Evolutionary conservation across 305 asterid species (phyloP).

Genomic region (Stenogyne calaminthoides): DNA sequence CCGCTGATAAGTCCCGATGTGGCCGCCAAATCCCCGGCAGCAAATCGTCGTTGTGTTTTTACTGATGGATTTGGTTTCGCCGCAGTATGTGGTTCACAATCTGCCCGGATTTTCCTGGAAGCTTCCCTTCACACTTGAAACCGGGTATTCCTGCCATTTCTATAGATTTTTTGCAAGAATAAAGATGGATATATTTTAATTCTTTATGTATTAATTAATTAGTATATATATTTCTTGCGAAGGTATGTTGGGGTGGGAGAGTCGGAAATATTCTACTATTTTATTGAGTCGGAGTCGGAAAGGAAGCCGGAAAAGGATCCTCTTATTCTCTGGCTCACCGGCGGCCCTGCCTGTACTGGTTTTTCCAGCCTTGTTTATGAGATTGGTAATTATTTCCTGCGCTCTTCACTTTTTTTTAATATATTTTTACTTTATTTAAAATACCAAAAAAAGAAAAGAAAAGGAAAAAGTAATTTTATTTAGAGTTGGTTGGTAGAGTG

Average conservation of each 20-base stretch:
- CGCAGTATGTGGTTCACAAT: conserved; percentile 27
- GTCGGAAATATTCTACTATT: conserved; percentile 25
- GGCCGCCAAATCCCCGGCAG: background rate
- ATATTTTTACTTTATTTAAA: no score
- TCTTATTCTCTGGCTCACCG: conserved; percentile 55
- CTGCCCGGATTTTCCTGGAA: conserved; percentile 41
- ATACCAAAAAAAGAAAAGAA: no score
- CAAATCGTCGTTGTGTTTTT: background rate
- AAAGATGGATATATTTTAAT: no score
- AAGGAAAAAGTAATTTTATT: no score
- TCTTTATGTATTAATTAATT: no score
- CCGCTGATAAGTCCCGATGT: no score
- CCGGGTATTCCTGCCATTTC: conserved; percentile 29
- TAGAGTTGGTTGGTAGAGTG: no score
- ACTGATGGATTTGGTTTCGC: background rate
- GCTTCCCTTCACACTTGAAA: conserved; percentile 47
- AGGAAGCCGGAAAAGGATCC: conserved; percentile 37
- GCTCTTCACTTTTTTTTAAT: background rate
- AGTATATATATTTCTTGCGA: no score
- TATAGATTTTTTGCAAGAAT: no score
- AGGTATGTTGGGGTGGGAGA: conserved; percentile 26
- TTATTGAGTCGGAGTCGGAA: conserved; percentile 16
- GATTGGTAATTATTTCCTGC: conserved; percentile 30
- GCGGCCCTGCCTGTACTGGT: conserved; percentile 60
- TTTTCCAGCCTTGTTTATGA: conserved; percentile 44